Evolutionary conservation across 1,284 basidiomycete species (phyloP).

Genomic region (Clitocybe nebularis): DNA sequence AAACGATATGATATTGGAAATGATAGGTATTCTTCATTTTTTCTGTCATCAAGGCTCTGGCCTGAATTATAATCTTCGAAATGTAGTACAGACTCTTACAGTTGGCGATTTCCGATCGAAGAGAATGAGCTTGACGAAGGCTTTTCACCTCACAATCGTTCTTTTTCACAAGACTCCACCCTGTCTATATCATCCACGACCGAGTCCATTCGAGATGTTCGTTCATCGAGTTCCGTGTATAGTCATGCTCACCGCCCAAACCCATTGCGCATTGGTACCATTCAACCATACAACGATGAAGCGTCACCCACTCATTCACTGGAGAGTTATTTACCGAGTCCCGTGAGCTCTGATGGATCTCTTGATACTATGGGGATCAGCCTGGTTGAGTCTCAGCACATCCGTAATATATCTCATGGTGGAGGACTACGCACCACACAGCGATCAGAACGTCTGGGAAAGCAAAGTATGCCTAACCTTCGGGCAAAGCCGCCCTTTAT

Average conservation of each 20-base stretch:
- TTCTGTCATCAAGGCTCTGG: too few relatives aligned
- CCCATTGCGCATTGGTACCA: slow-evolving; percentile 46
- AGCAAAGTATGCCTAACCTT: slow-evolving; percentile 88
- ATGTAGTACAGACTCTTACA: slow-evolving; percentile 9
- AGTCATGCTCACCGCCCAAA: slow-evolving; percentile 41
- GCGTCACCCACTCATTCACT: slow-evolving; percentile 51
- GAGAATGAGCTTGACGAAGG: slow-evolving; percentile 32
- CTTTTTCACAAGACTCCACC: slow-evolving; percentile 61
- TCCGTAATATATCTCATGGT: slow-evolving; percentile 57
- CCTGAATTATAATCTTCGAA: too few relatives aligned
- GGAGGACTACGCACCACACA: slow-evolving; percentile 32
- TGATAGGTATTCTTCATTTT: too few relatives aligned
- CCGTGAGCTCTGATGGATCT: slow-evolving; percentile 48
- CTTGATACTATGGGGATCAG: slow-evolving; percentile 24
- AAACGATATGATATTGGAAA: slow-evolving; percentile 38
- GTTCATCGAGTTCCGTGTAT: slow-evolving; percentile 19
- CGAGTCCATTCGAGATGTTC: slow-evolving; percentile 30
- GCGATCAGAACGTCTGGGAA: slow-evolving; percentile 45
- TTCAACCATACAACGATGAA: slow-evolving; percentile 35
- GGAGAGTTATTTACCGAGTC: slow-evolving; percentile 56
- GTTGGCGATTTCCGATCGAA: slow-evolving; percentile 35
- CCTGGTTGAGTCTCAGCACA: slow-evolving; percentile 30
- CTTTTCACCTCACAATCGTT: slow-evolving; percentile 52
- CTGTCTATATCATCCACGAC: slow-evolving; percentile 46
- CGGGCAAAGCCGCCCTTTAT: slow-evolving; percentile 45